phyloP scores from a whole-genome alignment of 2,329 filamentous ascomycete genomes.

The Biscogniauxia mediterranea region DNA sequence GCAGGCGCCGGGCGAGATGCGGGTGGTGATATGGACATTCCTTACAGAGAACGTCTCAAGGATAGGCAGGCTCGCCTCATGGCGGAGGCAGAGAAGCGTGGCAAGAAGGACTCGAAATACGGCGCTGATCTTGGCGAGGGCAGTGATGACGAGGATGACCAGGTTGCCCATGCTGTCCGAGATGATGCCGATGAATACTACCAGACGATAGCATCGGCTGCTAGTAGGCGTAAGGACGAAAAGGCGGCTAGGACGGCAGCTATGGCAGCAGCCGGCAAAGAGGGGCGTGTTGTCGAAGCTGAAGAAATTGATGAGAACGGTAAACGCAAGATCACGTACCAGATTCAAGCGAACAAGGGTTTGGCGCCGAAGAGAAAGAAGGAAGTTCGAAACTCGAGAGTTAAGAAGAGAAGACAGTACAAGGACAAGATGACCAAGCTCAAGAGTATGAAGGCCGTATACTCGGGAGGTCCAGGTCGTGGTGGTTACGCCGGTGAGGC shows the following conservation, averaged over 20 bases:
- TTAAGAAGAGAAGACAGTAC: slow-evolving; percentile 97
- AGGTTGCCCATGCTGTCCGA: slow-evolving; percentile 48
- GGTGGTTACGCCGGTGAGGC: slow-evolving; percentile 88
- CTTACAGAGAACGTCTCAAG: slow-evolving; percentile 81
- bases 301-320: slow-evolving; percentile 76
- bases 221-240: slow-evolving; percentile 71
- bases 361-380: slow-evolving; percentile 87
- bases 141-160: slow-evolving; percentile 65
- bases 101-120: slow-evolving; percentile 60
- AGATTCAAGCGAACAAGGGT: slow-evolving; percentile 83
- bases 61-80: slow-evolving; percentile 86
- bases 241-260: slow-evolving; percentile 59
- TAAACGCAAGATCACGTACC: slow-evolving; percentile 88
- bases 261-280: slow-evolving; percentile 60
- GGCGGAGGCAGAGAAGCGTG: slow-evolving; percentile 82
- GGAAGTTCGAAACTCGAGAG: slow-evolving; percentile 89
- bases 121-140: slow-evolving; percentile 68
- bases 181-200: slow-evolving; percentile 75
- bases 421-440: slow-evolving; percentile 98
- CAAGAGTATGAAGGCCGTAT: slow-evolving; percentile 78
- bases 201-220: slow-evolving; percentile 73
- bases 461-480: slow-evolving; percentile 79
- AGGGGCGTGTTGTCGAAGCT: slow-evolving; percentile 61
- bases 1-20: slow-evolving; percentile 69
- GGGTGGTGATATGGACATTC: slow-evolving; percentile 79